Percentiles rank a stretch among this genome's conserved stretches.
These are phyloP conservation scores for Viola odorata DNA, from an alignment of 345 rosid genomes.

Conservation along the genomic window DNA sequence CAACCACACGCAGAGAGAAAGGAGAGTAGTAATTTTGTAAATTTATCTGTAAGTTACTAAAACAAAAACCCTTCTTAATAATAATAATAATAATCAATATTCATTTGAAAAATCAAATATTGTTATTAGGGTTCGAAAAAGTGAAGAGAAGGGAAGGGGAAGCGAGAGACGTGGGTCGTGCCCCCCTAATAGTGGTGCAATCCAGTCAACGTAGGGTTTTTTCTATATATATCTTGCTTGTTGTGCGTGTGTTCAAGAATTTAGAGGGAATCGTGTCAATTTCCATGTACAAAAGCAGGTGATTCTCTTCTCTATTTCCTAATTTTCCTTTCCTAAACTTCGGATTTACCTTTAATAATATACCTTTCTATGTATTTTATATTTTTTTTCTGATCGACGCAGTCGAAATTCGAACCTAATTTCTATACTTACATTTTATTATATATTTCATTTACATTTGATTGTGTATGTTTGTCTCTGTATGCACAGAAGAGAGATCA, in stretches of 20 bases:
- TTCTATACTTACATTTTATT: too few relatives aligned
- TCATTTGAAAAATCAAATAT: neutral
- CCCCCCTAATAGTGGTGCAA: slow-evolving; percentile 41
- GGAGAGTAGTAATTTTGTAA: neutral
- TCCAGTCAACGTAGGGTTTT: slow-evolving; percentile 36
- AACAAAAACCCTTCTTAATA: neutral
- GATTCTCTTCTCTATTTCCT: slow-evolving; percentile 8
- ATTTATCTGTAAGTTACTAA: neutral
- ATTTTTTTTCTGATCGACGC: too few relatives aligned
- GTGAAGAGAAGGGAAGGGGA: slow-evolving; percentile 10
- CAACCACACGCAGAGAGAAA: neutral
- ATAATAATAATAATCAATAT: neutral
- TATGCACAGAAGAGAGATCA: too few relatives aligned
- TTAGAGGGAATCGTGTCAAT: slow-evolving; percentile 38
- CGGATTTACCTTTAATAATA: too few relatives aligned
- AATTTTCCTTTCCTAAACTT: too few relatives aligned
- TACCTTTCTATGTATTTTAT: too few relatives aligned
- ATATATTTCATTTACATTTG: too few relatives aligned
- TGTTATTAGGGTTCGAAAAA: slow-evolving; percentile 10
- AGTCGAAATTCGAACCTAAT: too few relatives aligned
- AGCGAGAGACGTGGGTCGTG: slow-evolving; percentile 60
- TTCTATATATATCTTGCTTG: slow-evolving; percentile 9
- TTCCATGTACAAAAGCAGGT: slow-evolving; percentile 17
- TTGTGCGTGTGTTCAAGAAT: slow-evolving; percentile 28
- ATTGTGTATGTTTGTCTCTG: too few relatives aligned